phyloP scores from a whole-genome alignment of 257 asterid species.

The Nicotiana tomentosiformis region DNA sequence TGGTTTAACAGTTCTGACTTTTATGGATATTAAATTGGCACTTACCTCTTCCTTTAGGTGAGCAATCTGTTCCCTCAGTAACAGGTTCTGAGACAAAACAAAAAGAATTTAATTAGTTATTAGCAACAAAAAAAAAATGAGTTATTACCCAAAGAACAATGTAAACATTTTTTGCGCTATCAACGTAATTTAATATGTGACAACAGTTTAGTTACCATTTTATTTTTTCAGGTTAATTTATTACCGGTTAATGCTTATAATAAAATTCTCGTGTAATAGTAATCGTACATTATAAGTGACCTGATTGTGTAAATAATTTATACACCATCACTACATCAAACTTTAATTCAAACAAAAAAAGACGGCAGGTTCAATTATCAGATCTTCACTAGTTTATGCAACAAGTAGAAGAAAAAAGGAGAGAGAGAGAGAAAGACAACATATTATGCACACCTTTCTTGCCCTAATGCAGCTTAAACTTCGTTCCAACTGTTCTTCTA shows the following conservation, averaged over 20 bases:
- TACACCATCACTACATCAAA: too few species aligned
- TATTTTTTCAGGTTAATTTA: too few species aligned
- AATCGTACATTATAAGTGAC: too few species aligned
- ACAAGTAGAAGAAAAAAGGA: too few species aligned
- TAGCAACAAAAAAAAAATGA: too few species aligned
- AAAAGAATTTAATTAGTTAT: not conserved
- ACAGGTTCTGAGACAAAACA: slow-evolving; percentile 22
- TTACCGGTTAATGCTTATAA: too few species aligned
- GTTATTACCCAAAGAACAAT: too few species aligned
- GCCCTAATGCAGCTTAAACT: slow-evolving; percentile 41
- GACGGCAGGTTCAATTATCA: not conserved
- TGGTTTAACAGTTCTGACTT: not conserved
- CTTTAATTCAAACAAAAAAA: not conserved
- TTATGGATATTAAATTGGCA: not conserved
- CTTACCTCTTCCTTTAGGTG: slow-evolving; percentile 42
- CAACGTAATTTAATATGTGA: too few species aligned
- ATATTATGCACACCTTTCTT: slow-evolving; percentile 43
- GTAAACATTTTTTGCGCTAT: too few species aligned
- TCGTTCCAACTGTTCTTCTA: slow-evolving; percentile 40
- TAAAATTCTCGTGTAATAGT: too few species aligned
- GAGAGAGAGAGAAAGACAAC: not conserved
- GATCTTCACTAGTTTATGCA: not conserved
- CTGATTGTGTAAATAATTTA: too few species aligned
- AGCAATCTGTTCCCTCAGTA: slow-evolving; percentile 33
- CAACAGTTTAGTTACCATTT: too few species aligned